Evolutionary conservation across 495 filamentous ascomycete species (phyloP).

Genomic region (Hypoxylon fuscum): DNA sequence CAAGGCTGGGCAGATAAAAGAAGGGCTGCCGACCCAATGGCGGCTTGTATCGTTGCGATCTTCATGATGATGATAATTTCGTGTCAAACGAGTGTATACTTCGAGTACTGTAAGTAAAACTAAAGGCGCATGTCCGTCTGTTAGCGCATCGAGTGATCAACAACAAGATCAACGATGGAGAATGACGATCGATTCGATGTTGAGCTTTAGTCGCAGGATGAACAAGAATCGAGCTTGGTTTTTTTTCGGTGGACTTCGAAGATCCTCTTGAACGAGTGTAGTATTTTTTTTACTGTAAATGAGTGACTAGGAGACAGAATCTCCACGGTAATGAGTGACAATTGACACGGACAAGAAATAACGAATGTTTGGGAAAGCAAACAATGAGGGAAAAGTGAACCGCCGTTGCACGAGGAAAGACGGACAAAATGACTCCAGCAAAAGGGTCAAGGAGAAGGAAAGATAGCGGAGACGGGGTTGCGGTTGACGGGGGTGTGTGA

Average conservation of each 20-base stretch:
- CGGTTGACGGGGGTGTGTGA: background rate
- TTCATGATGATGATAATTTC: slow-evolving; percentile 54
- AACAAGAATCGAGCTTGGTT: slow-evolving; percentile 14
- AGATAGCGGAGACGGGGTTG: slow-evolving; percentile 12
- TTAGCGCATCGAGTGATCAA: slow-evolving; percentile 34
- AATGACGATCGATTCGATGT: slow-evolving; percentile 31
- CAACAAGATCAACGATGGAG: slow-evolving; percentile 3
- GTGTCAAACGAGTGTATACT: slow-evolving; percentile 34
- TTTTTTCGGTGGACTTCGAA: background rate
- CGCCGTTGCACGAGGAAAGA: slow-evolving; percentile 18
- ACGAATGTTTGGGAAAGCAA: slow-evolving; percentile 11
- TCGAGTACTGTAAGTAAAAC: slow-evolving; percentile 5
- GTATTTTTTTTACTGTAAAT: slow-evolving; percentile 31
- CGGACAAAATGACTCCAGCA: slow-evolving; percentile 17
- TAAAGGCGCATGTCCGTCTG: slow-evolving; percentile 22
- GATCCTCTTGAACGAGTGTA: slow-evolving; percentile 17
- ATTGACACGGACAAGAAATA: slow-evolving; percentile 20
- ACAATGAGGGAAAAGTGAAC: slow-evolving; percentile 28
- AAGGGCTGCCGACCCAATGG: slow-evolving; percentile 58
- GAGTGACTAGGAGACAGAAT: slow-evolving; percentile 33
- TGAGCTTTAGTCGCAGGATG: slow-evolving; percentile 12
- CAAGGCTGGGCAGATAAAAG: slow-evolving; percentile 49
- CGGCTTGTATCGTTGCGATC: slow-evolving; percentile 57
- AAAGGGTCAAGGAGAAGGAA: slow-evolving; percentile 25
- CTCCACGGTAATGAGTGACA: slow-evolving; percentile 36